Base-by-base conservation (phyloP, 371 early-diverging fungal genomes). In the Mortierella sp. region DNA sequence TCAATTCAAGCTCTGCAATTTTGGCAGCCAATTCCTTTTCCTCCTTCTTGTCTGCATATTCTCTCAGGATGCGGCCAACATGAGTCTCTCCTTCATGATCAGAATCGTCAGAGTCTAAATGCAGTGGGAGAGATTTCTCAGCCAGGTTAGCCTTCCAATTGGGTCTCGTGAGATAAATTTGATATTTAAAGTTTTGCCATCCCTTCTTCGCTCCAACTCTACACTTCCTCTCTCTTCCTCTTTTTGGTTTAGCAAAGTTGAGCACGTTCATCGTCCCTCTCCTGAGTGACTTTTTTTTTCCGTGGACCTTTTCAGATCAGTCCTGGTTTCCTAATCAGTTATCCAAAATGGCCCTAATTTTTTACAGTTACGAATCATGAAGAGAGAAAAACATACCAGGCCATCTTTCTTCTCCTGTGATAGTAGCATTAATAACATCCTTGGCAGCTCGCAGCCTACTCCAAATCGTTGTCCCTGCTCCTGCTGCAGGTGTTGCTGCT, bases 11-110 rank as follows among this genome's bases (percentile, higher is more conserved):
- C 37, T 73, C 70, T 29, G 80, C 80, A 57, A 80, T 74, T 66
- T 80, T 73, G 40, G 66, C 71, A 13, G 75, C 80, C 56, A 80
- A 23, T 51, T 73, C 80, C 49, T 22, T 43, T n/a, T 73, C 73
- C 2, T 75, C 84, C 57, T 87, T 87, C 55, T 85, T 84, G 57
- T 88, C 86, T 45, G 83, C 83, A 64, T 86, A 72, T 59, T 88
- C 89, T 32, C 88, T 72, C 34, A 90, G 77, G 31, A 87, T 66
- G 47, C 89, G 83, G 23, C 85, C 67, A 19, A 90, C 86, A 68
- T 90, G 89, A 3, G 88, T 80, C 66, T 90, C 90, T 53, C 88
- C 89, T 68, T 90, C 88, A 71, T 83, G 78, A 47, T 86, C 90
- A 28, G 86, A 86, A 49, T 86, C 87, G 68, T 90, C 90, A 15